phyloP scores from a whole-genome alignment of 495 filamentous ascomycete genomes.

The Podospora anserina region DNA sequence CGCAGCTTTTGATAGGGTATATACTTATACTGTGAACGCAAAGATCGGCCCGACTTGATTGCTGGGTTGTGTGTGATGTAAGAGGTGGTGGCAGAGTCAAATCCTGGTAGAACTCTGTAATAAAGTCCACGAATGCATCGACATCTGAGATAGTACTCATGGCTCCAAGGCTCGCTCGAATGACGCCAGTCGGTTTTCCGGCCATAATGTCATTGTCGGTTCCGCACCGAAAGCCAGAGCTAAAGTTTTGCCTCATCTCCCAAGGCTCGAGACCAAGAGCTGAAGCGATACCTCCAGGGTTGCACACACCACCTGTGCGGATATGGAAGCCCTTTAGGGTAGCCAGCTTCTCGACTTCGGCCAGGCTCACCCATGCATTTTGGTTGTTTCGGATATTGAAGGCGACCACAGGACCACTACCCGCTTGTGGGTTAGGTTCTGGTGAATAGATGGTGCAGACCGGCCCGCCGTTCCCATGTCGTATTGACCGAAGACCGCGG shows the following conservation, averaged over 20 bases:
- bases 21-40: conserved; percentile 61
- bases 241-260: conserved; percentile 80
- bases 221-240: conserved; percentile 73
- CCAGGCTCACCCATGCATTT: conserved; percentile 72
- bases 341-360: conserved; percentile 81
- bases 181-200: conserved; percentile 83
- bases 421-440: conserved; percentile 22
- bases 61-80: conserved; percentile 1
- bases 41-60: conserved; percentile 23
- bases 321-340: conserved; percentile 74
- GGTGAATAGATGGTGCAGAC: conserved; percentile 67
- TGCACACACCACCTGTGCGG: conserved; percentile 83
- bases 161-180: conserved; percentile 79
- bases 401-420: conserved; percentile 68
- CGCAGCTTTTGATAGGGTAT: conserved; percentile 89
- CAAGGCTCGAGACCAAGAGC: conserved; percentile 65
- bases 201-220: conserved; percentile 75
- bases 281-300: conserved; percentile 77
- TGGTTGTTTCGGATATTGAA: conserved; percentile 72
- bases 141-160: conserved; percentile 83
- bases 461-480: conserved; percentile 62
- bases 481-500: conserved; percentile 54
- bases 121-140: conserved; percentile 62
- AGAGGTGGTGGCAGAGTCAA: conserved; percentile 20
- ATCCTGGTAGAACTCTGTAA: conserved; percentile 75